These are phyloP conservation scores for Stephanodiscus triporus DNA, from an alignment of 108 stramenopile species.

Conservation along the genomic window DNA sequence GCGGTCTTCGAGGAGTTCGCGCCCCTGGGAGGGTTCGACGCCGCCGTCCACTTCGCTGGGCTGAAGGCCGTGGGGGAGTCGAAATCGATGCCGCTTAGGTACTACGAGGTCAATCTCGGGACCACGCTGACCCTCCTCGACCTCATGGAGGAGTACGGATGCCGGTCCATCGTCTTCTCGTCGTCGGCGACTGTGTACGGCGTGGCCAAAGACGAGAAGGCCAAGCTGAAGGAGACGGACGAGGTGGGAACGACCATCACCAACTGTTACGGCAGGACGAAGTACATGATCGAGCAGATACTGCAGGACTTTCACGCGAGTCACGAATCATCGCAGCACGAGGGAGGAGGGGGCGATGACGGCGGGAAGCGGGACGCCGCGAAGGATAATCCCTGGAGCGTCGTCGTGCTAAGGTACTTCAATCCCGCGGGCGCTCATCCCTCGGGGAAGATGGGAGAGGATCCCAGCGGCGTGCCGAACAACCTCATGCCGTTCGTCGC, in stretches of 20 bases:
- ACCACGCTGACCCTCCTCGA: slow-evolving; percentile 85
- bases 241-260: slow-evolving; percentile 92
- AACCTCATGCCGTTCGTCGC: slow-evolving; percentile 98
- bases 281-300: slow-evolving; percentile 99
- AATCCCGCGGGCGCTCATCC: slow-evolving; percentile 99
- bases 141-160: slow-evolving; percentile 90
- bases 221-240: slow-evolving; percentile 93
- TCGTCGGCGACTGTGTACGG: slow-evolving; percentile 98
- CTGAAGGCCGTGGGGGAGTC: slow-evolving; percentile 98
- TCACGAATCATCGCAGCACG: slow-evolving; percentile 43
- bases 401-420: slow-evolving; percentile 96
- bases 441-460: slow-evolving; percentile 96
- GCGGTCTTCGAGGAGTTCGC: slow-evolving; percentile 76
- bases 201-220: slow-evolving; percentile 61
- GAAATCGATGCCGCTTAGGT: slow-evolving; percentile 87
- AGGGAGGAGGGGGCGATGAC: no score
- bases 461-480: slow-evolving; percentile 97
- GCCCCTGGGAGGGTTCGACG: slow-evolving; percentile 55
- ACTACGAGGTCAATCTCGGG: slow-evolving; percentile 94
- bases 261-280: slow-evolving; percentile 98
- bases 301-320: slow-evolving; percentile 87
- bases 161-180: slow-evolving; percentile 92
- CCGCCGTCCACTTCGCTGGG: slow-evolving; percentile 98
- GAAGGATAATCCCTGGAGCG: slow-evolving; percentile 62
- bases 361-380: not conserved